These are phyloP conservation scores for Solioccasus polychromus DNA, from an alignment of 768 basidiomycete species.

Conservation along the genomic window DNA sequence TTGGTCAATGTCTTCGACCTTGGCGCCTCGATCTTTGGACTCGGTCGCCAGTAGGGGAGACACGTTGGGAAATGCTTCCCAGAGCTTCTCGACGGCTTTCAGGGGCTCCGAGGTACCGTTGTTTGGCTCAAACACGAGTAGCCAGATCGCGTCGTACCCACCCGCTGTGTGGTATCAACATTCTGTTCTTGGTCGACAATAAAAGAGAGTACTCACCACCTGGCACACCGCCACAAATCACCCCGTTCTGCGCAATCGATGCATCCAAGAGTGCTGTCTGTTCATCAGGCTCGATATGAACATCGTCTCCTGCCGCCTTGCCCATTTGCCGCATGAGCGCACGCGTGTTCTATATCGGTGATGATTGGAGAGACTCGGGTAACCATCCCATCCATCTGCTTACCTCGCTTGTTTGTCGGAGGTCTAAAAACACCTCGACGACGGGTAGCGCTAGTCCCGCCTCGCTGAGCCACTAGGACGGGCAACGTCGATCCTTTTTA, in stretches of 20 bases:
- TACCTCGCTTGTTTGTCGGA: conserved; percentile 59
- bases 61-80: conserved; percentile 61
- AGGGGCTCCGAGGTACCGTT: conserved; percentile 49
- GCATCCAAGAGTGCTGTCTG: conserved; percentile 82
- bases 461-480: conserved; percentile 44
- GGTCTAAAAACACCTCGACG: conserved; percentile 55
- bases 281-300: conserved; percentile 87
- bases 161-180: conserved; percentile 57
- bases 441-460: conserved; percentile 29
- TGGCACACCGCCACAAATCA: conserved; percentile 93
- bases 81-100: conserved; percentile 62
- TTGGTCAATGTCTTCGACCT: conserved; percentile 56
- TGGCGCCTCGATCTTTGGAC: conserved; percentile 63
- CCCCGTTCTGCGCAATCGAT: conserved; percentile 75
- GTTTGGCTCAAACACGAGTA: conserved; percentile 71
- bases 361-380: not conserved
- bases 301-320: conserved; percentile 48
- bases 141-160: conserved; percentile 96
- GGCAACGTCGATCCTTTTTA: not conserved
- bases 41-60: conserved; percentile 72
- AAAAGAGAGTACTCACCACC: conserved; percentile 61
- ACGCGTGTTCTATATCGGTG: conserved; percentile 60
- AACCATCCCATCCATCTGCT: not conserved
- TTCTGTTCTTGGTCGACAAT: not conserved
- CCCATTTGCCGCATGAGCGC: conserved; percentile 85